These are phyloP conservation scores for Murraya paniculata DNA, from an alignment of 345 rosid species.

Conservation along the genomic window DNA sequence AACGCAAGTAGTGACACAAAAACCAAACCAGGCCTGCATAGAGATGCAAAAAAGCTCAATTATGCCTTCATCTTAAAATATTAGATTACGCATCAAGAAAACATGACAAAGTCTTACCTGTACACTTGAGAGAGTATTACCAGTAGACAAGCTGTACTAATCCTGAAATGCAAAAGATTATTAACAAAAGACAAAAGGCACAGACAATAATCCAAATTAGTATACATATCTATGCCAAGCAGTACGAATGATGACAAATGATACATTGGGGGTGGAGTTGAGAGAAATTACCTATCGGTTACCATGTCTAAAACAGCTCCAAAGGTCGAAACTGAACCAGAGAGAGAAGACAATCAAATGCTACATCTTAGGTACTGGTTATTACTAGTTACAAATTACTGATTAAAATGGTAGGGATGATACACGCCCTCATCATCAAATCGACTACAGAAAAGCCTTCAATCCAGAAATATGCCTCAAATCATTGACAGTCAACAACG, in stretches of 20 bases:
- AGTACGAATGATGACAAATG: too few relatives aligned
- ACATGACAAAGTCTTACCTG: constrained; percentile 35
- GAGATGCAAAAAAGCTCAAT: constrained; percentile 6
- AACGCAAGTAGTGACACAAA: constrained; percentile 86
- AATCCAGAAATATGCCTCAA: background rate
- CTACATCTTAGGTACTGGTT: background rate
- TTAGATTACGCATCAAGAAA: background rate
- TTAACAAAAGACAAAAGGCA: constrained; percentile 12
- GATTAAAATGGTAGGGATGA: background rate
- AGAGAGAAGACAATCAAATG: constrained; percentile 12
- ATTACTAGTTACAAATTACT: background rate
- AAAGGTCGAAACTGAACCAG: constrained; percentile 75
- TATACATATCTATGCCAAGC: too few relatives aligned
- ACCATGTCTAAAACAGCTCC: constrained; percentile 99
- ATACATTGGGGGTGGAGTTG: background rate
- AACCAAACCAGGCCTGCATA: constrained; percentile 51
- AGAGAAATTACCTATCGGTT: constrained; percentile 67
- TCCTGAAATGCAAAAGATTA: constrained; percentile 45
- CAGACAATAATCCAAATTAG: background rate
- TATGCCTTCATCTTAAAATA: background rate
- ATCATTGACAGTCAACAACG: background rate
- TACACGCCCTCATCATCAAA: too few relatives aligned
- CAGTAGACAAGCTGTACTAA: constrained; percentile 93
- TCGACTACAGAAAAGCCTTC: too few relatives aligned
- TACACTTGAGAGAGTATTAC: constrained; percentile 88